Evolutionary conservation across 2,329 filamentous ascomycete genomes (phyloP).

Genomic region (Bipolaris victoriae): DNA sequence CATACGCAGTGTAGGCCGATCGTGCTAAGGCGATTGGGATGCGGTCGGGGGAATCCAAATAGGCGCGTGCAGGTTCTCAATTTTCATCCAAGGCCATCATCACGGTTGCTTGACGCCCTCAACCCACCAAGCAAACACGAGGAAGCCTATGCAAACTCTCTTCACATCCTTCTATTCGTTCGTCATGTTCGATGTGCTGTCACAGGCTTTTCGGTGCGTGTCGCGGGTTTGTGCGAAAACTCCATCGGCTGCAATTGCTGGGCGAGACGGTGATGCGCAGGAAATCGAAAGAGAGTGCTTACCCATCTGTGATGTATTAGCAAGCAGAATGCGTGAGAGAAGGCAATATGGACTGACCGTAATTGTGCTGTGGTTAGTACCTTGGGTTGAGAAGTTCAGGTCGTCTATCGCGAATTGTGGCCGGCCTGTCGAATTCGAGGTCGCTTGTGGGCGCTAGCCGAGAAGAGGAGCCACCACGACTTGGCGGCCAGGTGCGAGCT

Average conservation of each 20-base stretch:
- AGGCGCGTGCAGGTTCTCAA: conserved; percentile 6
- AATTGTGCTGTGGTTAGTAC: conserved; percentile 58
- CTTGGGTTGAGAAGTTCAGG: conserved; percentile 42
- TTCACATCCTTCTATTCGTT: neutral
- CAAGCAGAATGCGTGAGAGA: conserved; percentile 7
- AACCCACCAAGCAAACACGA: neutral
- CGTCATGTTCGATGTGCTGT: conserved; percentile 7
- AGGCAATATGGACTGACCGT: conserved; percentile 54
- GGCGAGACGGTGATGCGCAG: conserved; percentile 26
- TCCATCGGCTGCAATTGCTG: conserved; percentile 45
- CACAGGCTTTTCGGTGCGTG: conserved; percentile 15
- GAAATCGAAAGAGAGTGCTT: conserved; percentile 51
- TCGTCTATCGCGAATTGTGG: conserved; percentile 25
- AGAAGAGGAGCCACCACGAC: conserved; percentile 15
- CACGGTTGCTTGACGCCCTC: neutral
- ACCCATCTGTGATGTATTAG: conserved; percentile 64
- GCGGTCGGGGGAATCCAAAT: neutral
- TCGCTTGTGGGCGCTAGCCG: conserved; percentile 35
- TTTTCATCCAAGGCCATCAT: conserved; percentile 1
- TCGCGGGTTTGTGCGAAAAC: conserved; percentile 26
- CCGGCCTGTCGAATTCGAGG: conserved; percentile 23
- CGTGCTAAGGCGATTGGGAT: neutral
- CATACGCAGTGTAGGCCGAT: neutral
- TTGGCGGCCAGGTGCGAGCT: conserved; percentile 16
- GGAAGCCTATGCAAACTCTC: neutral